Base-by-base conservation (phyloP, 306 rosid genomes). In the Acacia confusa region DNA sequence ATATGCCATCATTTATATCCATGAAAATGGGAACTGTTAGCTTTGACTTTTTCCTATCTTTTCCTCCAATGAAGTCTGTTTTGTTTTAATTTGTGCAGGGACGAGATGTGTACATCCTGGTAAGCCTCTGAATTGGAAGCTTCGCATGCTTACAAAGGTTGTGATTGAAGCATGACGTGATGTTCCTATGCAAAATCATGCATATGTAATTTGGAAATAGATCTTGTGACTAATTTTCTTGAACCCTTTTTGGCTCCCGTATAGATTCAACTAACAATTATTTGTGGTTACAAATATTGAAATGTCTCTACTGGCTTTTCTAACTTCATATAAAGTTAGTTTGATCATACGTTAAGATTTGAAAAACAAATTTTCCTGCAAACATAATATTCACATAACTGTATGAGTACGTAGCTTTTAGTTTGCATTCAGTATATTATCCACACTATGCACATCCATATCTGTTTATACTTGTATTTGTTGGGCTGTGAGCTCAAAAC, bases 21-120 rank as follows among this genome's bases (percentile, higher is more conserved):
- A 17, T 68, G 19, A 47, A 2, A 6, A 8, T 72, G 58, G 22
- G 41, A 25, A 47, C 14, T 8, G 43, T 50, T 79, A 48, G 45
- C 72, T n/a, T 76, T 41, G 25, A 67, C 36, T 55, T 61, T 61
- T 71, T 47, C 65, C 45, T 81, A 34, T 64, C 63, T 41, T 58
- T 74, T 36, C 44, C 32, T 71, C 67, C 41, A 81, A 85, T 84
- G 77, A 87, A 81, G 36, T 82, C 70, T 69, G 44, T 10, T 52
- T 81, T 75, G 44, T 70, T 83, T 64, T 72, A 81, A 65, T 88
- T 79, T 79, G 52, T 88, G 90, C 92, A 95, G 97, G 99, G 97
- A 63, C 89, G 99, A 60, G 97, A 93, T 67, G 97, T 93, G 60
- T 95, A 93, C 88, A 94, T 95, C 87, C 86, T 95, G 99, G 99